Evolutionary conservation across 257 asterid genomes (phyloP).

Genomic region (Avicennia marina): DNA sequence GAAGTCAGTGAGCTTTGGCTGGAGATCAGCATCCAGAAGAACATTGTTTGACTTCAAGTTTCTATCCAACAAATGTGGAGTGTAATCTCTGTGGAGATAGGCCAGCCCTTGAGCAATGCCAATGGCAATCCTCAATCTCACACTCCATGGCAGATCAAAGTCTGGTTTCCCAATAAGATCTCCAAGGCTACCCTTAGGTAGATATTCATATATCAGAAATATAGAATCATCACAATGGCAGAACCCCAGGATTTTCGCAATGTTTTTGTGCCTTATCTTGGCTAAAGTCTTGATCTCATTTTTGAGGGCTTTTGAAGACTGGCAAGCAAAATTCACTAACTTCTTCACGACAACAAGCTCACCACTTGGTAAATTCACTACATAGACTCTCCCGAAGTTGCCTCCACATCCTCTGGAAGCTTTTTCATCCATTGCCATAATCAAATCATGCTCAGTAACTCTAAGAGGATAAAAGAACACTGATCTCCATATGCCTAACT

Average conservation of each 20-base stretch:
- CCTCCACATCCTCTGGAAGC: slow-evolving; percentile 47
- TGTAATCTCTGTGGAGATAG: slow-evolving; percentile 73
- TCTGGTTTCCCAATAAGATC: slow-evolving; percentile 48
- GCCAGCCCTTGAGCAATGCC: slow-evolving; percentile 85
- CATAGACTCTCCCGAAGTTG: slow-evolving; percentile 57
- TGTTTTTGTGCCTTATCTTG: slow-evolving; percentile 75
- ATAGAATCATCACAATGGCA: slow-evolving; percentile 57
- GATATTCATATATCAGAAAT: slow-evolving; percentile 65
- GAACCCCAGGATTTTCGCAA: slow-evolving; percentile 67
- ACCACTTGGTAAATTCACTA: slow-evolving; percentile 67
- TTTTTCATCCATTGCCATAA: slow-evolving; percentile 63
- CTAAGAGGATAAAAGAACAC: slow-evolving; percentile 83
- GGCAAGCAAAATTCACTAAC: slow-evolving; percentile 41
- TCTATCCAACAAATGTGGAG: slow-evolving; percentile 66
- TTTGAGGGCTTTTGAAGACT: slow-evolving; percentile 53
- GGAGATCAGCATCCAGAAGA: slow-evolving; percentile 65
- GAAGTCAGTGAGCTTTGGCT: slow-evolving; percentile 75
- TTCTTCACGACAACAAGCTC: slow-evolving; percentile 69
- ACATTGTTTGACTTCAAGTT: slow-evolving; percentile 66
- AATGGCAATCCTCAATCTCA: slow-evolving; percentile 58
- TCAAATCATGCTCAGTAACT: slow-evolving; percentile 60
- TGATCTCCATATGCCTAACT: slow-evolving; percentile 45
- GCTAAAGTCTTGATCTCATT: slow-evolving; percentile 69
- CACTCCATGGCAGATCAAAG: slow-evolving; percentile 52
- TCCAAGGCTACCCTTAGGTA: slow-evolving; percentile 68